Conservation (phyloP, 2,329 filamentous ascomycete genomes). For the Bipolaris oryzae region DNA sequence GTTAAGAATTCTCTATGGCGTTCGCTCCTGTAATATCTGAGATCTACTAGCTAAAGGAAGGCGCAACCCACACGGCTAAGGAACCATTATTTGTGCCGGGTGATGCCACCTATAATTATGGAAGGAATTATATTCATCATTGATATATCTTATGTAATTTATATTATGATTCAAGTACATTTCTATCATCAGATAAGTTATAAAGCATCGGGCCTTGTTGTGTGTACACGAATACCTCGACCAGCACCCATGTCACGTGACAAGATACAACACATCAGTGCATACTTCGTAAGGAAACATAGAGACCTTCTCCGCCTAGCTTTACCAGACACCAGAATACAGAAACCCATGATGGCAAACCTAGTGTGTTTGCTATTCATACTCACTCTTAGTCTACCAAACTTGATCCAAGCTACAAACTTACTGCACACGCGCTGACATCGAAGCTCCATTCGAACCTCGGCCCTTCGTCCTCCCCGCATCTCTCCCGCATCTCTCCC, state of each 20-base stretch:
- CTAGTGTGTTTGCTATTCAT: too few species aligned
- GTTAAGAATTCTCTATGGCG: too few species aligned
- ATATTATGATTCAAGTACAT: too few species aligned
- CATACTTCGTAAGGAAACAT: too few species aligned
- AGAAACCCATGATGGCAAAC: neutral
- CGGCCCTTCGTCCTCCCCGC: conserved; percentile 15
- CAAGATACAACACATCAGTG: too few species aligned
- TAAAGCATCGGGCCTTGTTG: neutral
- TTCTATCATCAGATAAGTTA: neutral
- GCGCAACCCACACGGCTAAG: neutral
- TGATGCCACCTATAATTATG: neutral
- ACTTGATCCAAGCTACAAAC: neutral
- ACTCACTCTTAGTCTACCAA: neutral
- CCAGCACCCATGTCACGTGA: too few species aligned
- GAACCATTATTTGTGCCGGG: neutral
- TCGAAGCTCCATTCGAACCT: conserved; percentile 9
- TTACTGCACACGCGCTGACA: neutral
- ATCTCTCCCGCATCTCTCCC: conserved; percentile 11
- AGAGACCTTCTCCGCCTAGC: too few species aligned
- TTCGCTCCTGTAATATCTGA: too few species aligned
- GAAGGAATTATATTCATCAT: neutral
- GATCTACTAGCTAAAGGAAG: too few species aligned
- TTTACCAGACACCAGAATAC: too few species aligned
- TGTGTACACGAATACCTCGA: neutral
- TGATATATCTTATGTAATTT: neutral